A percentile compares a stretch with the other conserved stretches of the same genome.
Evolutionary conservation across 257 asterid species (phyloP).

Genomic region (Coffea eugenioides): DNA sequence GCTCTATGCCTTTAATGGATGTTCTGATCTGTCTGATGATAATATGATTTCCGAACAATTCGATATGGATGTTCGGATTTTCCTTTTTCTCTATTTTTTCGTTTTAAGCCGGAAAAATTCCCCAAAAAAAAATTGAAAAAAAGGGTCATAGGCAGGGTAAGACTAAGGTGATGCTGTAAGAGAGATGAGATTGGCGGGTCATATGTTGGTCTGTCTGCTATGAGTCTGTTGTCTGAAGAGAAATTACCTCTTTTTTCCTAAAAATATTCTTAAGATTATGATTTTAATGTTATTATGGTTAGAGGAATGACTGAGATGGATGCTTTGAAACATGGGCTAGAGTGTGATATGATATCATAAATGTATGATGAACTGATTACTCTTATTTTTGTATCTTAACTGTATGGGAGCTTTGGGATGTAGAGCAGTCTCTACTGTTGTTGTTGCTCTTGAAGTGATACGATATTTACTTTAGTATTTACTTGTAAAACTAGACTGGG

Average conservation of each 20-base stretch:
- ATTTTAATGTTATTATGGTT: slow-evolving; percentile 17
- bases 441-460: slow-evolving; percentile 10
- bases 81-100: neutral
- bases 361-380: slow-evolving; percentile 19
- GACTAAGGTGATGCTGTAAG: slow-evolving; percentile 11
- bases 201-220: slow-evolving; percentile 18
- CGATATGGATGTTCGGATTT: slow-evolving; percentile 26
- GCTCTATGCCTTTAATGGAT: slow-evolving; percentile 45
- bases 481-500: slow-evolving; percentile 22
- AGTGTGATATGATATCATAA: slow-evolving; percentile 18
- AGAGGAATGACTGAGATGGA: slow-evolving; percentile 16
- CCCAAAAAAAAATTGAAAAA: neutral
- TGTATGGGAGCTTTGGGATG: slow-evolving; percentile 11
- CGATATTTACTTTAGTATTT: slow-evolving; percentile 4
- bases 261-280: slow-evolving; percentile 16
- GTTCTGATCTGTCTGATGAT: slow-evolving; percentile 18
- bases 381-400: slow-evolving; percentile 15
- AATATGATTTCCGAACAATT: slow-evolving; percentile 18
- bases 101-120: neutral
- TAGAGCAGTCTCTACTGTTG: neutral
- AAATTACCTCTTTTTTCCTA: slow-evolving; percentile 12
- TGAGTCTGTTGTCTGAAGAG: slow-evolving; percentile 20
- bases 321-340: slow-evolving; percentile 19
- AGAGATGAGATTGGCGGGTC: slow-evolving; percentile 10
- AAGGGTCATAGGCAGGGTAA: slow-evolving; percentile 13